These are phyloP conservation scores for Fusarium decemcellulare DNA, from an alignment of 2,329 filamentous ascomycete genomes.

Conservation along the genomic window DNA sequence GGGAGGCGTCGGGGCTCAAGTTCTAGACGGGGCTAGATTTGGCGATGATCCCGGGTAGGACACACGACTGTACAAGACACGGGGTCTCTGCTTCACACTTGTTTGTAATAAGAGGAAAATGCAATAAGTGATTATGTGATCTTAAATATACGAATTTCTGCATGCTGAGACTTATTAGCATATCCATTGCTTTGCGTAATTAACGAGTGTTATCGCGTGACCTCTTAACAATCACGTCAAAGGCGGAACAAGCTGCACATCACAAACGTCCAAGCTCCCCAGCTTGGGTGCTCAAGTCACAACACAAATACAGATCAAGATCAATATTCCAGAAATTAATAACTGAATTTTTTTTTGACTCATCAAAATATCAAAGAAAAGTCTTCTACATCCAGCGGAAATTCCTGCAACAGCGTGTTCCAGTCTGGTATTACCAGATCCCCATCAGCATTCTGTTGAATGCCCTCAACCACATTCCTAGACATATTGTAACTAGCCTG, in stretches of 20 bases:
- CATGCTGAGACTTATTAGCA: neutral
- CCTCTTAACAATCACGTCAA: too few relatives aligned
- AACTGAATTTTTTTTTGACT: neutral
- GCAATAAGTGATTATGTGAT: neutral
- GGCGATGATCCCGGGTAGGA: conserved; percentile 6
- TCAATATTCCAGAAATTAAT: too few relatives aligned
- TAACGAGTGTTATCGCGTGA: neutral
- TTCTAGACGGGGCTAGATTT: conserved; percentile 4
- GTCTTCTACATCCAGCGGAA: conserved; percentile 45
- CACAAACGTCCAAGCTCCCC: too few relatives aligned
- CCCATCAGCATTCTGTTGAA: conserved; percentile 10
- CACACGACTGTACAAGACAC: too few relatives aligned
- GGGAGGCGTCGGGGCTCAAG: neutral
- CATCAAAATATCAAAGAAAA: conserved; percentile 37
- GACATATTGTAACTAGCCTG: neutral
- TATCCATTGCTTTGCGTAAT: neutral
- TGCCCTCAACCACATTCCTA: neutral
- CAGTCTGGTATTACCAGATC: conserved; percentile 45
- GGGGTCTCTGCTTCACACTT: too few relatives aligned
- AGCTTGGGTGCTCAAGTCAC: too few relatives aligned
- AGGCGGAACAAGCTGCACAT: too few relatives aligned
- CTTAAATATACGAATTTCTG: neutral
- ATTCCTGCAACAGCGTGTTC: conserved; percentile 48
- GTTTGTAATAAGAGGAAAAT: neutral
- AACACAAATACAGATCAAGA: too few relatives aligned